A percentile compares a stretch with the other conserved stretches of the same genome.
Evolutionary conservation across 805 yeast species (phyloP).

Genomic region (Hyphopichia homilentoma): DNA sequence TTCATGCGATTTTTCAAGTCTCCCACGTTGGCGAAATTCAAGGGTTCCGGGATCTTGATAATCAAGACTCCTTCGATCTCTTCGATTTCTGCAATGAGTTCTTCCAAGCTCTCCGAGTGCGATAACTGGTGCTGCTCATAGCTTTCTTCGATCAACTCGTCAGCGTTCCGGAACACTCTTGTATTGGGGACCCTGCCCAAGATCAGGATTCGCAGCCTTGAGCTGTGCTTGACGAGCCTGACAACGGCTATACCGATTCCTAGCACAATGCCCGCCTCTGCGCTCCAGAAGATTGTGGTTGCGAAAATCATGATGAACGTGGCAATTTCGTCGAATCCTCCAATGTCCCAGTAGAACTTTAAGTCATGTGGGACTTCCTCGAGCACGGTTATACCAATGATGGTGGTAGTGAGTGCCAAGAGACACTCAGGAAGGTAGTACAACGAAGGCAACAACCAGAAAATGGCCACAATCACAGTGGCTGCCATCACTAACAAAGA

Average conservation of each 20-base stretch:
- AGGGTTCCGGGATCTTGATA: constrained; percentile 81
- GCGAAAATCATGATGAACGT: constrained; percentile 18
- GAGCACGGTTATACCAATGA: constrained; percentile 50
- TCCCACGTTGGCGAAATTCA: constrained; percentile 81
- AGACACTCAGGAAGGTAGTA: constrained; percentile 30
- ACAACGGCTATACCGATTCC: constrained; percentile 34
- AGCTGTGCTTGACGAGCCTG: constrained; percentile 61
- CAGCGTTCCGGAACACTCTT: constrained; percentile 65
- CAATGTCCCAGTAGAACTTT: constrained; percentile 27
- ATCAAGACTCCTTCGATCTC: constrained; percentile 70
- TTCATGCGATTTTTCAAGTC: constrained; percentile 65
- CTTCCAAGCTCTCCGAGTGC: constrained; percentile 2
- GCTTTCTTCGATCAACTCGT: constrained; percentile 46
- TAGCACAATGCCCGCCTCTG: constrained; percentile 33
- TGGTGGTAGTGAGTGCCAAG: constrained; percentile 31
- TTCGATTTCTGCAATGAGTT: constrained; percentile 30
- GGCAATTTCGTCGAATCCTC: constrained; percentile 27
- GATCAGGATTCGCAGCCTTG: constrained; percentile 80
- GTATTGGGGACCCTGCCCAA: constrained; percentile 50
- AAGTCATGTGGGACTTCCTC: constrained; percentile 32
- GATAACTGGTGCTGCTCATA: constrained; percentile 15
- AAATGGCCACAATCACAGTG: constrained; percentile 19
- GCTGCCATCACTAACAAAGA: constrained; percentile 32
- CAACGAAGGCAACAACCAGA: constrained; percentile 20
- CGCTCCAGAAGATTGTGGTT: constrained; percentile 33